A percentile compares a stretch with the other conserved stretches of the same genome.
These are phyloP conservation scores for Emericellopsis atlantica DNA, from an alignment of 2,329 filamentous ascomycete species.

Conservation along the genomic window DNA sequence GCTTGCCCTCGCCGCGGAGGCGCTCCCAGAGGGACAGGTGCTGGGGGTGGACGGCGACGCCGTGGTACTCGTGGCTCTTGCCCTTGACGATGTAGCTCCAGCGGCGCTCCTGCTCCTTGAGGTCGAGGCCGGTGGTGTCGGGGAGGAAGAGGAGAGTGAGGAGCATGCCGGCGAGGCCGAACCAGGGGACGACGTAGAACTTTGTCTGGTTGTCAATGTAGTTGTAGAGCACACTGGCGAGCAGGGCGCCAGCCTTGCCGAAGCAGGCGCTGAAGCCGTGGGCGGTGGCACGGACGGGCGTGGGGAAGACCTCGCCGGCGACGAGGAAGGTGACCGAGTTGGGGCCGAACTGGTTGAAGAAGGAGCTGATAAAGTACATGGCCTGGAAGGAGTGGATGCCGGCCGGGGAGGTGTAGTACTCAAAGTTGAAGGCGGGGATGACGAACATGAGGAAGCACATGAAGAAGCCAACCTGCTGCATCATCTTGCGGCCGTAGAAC, in stretches of 20 bases:
- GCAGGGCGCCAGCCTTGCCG: constrained; percentile 79
- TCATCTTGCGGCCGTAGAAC: constrained; percentile 88
- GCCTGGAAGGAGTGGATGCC: constrained; percentile 86
- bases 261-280: constrained; percentile 90
- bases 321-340: constrained; percentile 95
- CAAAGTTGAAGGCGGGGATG: constrained; percentile 76
- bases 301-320: constrained; percentile 92
- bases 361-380: constrained; percentile 96
- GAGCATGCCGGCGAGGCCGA: constrained; percentile 76
- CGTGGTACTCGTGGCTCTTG: constrained; percentile 74
- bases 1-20: constrained; percentile 61
- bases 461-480: constrained; percentile 90
- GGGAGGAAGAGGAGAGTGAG: constrained; percentile 79
- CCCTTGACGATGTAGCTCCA: constrained; percentile 80
- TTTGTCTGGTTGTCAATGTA: constrained; percentile 79
- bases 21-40: constrained; percentile 87
- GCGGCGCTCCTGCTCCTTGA: constrained; percentile 93
- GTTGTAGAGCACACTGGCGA: constrained; percentile 84
- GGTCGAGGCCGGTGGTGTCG: constrained; percentile 91
- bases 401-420: constrained; percentile 61
- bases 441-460: constrained; percentile 91
- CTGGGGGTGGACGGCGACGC: constrained; percentile 79
- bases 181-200: constrained; percentile 93
- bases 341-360: constrained; percentile 98
- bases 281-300: constrained; percentile 80